Evolutionary conservation across 257 asterid species (phyloP).

Genomic region (Primulina eburnea): DNA sequence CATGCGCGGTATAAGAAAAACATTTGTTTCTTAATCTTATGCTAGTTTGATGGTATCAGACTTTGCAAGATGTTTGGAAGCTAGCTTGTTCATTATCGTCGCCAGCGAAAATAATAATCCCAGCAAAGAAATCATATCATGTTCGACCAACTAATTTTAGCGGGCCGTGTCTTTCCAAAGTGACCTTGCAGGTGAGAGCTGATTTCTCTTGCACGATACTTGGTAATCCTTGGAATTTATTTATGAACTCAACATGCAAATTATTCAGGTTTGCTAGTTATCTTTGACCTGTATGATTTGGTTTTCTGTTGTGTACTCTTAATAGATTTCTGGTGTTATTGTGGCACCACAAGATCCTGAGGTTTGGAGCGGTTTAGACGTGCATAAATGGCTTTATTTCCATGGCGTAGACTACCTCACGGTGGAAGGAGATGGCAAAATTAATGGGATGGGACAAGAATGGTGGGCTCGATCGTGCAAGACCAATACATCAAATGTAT

Average conservation of each 20-base stretch:
- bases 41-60: constrained; percentile 23
- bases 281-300: neutral
- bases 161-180: constrained; percentile 71
- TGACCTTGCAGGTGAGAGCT: constrained; percentile 56
- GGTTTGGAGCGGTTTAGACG: constrained; percentile 54
- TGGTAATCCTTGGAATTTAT: neutral
- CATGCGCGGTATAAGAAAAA: too few species aligned
- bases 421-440: constrained; percentile 68
- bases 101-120: constrained; percentile 29
- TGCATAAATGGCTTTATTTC: constrained; percentile 79
- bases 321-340: constrained; percentile 64
- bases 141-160: constrained; percentile 49
- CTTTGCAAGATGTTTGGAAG: constrained; percentile 34
- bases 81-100: constrained; percentile 34
- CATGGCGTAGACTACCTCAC: constrained; percentile 54
- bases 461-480: constrained; percentile 98
- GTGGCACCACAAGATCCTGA: constrained; percentile 68
- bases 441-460: constrained; percentile 65
- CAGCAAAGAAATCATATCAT: constrained; percentile 26
- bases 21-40: neutral
- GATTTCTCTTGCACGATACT: neutral
- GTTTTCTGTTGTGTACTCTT: constrained; percentile 9
- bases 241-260: neutral
- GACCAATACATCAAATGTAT: constrained; percentile 62
- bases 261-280: neutral